Evolutionary conservation across 2,329 filamentous ascomycete genomes (phyloP).

Genomic region (Albophoma yamanashiensis): DNA sequence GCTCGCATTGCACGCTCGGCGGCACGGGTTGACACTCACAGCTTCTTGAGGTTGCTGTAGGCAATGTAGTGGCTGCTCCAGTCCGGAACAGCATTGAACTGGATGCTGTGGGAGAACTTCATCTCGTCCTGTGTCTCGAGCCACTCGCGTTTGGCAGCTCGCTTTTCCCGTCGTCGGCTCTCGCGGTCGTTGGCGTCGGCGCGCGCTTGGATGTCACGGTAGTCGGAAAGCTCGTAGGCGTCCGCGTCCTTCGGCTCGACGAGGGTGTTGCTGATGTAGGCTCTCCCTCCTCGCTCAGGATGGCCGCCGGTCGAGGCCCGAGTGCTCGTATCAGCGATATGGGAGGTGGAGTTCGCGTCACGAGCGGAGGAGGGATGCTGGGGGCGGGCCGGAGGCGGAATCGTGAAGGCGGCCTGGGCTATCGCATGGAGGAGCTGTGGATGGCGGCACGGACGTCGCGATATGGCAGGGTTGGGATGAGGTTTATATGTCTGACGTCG

Average conservation of each 20-base stretch:
- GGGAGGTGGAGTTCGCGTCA: constrained; percentile 13
- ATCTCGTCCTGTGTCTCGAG: constrained; percentile 74
- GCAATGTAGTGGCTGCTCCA: constrained; percentile 98
- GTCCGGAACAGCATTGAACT: constrained; percentile 99
- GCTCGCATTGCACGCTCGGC: background rate
- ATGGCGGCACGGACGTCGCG: background rate
- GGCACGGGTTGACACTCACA: constrained; percentile 46
- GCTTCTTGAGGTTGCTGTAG: constrained; percentile 97
- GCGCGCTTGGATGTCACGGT: constrained; percentile 19
- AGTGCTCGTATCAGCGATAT: constrained; percentile 6
- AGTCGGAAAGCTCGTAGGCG: constrained; percentile 31
- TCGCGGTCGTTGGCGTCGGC: constrained; percentile 19
- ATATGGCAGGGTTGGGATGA: background rate
- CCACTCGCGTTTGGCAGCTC: constrained; percentile 54
- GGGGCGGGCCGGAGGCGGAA: constrained; percentile 17
- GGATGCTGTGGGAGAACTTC: constrained; percentile 99
- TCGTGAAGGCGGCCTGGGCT: constrained; percentile 14
- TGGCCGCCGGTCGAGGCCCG: constrained; percentile 12
- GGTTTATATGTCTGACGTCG: background rate
- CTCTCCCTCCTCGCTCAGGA: constrained; percentile 26
- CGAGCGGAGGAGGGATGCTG: constrained; percentile 29
- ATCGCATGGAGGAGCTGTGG: background rate
- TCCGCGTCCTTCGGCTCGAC: constrained; percentile 7
- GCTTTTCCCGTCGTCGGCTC: constrained; percentile 29
- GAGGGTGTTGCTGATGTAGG: constrained; percentile 1